These are phyloP conservation scores for Venturiaceae sp. DNA, from an alignment of 2,329 filamentous ascomycete genomes.

Conservation along the genomic window DNA sequence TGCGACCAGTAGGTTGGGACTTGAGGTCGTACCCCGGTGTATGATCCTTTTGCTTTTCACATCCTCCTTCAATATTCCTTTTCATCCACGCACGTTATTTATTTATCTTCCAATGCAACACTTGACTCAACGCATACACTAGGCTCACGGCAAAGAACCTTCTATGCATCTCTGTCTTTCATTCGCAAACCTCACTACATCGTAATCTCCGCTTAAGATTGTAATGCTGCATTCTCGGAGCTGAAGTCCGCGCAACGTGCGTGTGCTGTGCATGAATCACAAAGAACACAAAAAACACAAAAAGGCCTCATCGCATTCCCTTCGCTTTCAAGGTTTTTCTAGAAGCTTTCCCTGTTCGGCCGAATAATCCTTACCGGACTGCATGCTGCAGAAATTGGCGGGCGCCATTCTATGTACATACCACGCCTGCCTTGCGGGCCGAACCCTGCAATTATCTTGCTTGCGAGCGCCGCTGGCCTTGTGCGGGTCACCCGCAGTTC, in stretches of 20 bases:
- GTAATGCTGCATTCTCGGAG: neutral
- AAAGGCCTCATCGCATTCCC: neutral
- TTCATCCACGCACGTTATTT: neutral
- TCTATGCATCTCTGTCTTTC: neutral
- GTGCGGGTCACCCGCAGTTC: neutral
- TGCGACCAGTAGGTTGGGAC: neutral
- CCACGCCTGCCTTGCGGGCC: neutral
- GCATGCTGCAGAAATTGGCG: neutral
- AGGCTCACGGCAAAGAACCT: neutral
- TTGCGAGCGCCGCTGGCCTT: neutral
- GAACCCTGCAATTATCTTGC: neutral
- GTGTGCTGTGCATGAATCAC: neutral
- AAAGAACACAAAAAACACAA: neutral
- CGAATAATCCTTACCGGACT: neutral
- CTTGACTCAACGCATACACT: neutral
- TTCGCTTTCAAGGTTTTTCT: neutral
- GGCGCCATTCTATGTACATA: neutral
- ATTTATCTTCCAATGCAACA: neutral
- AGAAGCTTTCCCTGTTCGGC: neutral
- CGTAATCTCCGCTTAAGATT: neutral
- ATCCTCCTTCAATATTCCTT: neutral
- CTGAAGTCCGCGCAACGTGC: neutral
- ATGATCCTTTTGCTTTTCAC: neutral
- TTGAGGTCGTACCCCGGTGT: neutral
- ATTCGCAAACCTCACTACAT: neutral